These are phyloP conservation scores for Turnera subulata DNA, from an alignment of 345 rosid species.

Conservation along the genomic window DNA sequence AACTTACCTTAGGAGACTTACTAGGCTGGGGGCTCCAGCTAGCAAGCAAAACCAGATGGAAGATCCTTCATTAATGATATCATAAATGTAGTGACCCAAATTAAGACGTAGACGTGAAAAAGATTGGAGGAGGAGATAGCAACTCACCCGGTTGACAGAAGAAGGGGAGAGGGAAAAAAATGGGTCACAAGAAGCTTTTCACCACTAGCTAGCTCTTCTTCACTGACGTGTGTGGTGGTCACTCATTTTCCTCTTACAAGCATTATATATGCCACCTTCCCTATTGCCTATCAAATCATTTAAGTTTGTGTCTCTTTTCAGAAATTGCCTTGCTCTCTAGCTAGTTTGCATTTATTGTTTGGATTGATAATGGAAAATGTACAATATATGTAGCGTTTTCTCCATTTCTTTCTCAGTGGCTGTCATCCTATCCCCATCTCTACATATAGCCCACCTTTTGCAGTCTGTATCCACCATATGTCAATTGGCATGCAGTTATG, in stretches of 20 bases:
- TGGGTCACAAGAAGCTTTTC: conserved; percentile 7
- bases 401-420: background rate
- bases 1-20: no score
- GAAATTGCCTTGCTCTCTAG: background rate
- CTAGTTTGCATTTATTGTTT: background rate
- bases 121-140: background rate
- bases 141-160: no score
- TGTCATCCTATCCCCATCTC: background rate
- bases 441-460: background rate
- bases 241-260: background rate
- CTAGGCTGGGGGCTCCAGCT: background rate
- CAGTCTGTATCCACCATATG: background rate
- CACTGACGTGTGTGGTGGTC: background rate
- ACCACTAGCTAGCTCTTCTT: conserved; percentile 11
- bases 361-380: background rate
- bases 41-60: background rate
- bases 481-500: background rate
- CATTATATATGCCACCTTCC: background rate
- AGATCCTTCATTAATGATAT: background rate
- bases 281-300: conserved; percentile 4
- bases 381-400: no score
- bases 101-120: background rate
- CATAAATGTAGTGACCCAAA: background rate
- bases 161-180: background rate
- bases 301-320: background rate